These are phyloP conservation scores for Calonectria henricotiae DNA, from an alignment of 2,329 filamentous ascomycete genomes.

Conservation along the genomic window DNA sequence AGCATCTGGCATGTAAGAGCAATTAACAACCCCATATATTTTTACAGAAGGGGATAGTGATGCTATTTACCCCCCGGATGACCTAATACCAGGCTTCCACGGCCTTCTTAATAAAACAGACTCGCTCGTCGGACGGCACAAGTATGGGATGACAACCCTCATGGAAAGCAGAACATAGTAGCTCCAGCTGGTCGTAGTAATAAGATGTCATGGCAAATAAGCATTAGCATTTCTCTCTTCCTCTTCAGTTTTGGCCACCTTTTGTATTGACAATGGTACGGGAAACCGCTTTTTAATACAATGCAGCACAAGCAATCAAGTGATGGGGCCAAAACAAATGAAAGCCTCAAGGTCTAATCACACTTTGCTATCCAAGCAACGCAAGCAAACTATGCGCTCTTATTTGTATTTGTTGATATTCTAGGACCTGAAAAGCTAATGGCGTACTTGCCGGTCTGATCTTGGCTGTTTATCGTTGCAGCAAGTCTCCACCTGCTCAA, in stretches of 20 bases:
- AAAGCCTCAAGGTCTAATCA: neutral
- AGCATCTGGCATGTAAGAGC: slow-evolving; percentile 40
- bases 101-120: neutral
- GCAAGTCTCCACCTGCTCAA: slow-evolving; percentile 39
- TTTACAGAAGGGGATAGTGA: slow-evolving; percentile 43
- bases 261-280: neutral
- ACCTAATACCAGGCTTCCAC: slow-evolving; percentile 1
- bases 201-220: slow-evolving; percentile 42
- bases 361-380: slow-evolving; percentile 34
- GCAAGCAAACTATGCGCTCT: slow-evolving; percentile 33
- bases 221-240: too few relatives aligned
- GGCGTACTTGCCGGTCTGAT: slow-evolving; percentile 35
- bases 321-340: neutral
- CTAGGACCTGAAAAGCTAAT: slow-evolving; percentile 29
- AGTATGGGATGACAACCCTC: slow-evolving; percentile 41
- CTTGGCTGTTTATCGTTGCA: slow-evolving; percentile 41
- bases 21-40: slow-evolving; percentile 42
- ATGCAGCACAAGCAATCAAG: slow-evolving; percentile 23
- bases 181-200: slow-evolving; percentile 43
- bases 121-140: slow-evolving; percentile 35
- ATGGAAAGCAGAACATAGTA: slow-evolving; percentile 45
- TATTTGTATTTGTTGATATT: slow-evolving; percentile 33
- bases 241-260: neutral
- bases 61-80: slow-evolving; percentile 21
- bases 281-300: slow-evolving; percentile 43